phyloP scores from a whole-genome alignment of 352 stramenopile genomes.

The Pythium insidiosum region DNA sequence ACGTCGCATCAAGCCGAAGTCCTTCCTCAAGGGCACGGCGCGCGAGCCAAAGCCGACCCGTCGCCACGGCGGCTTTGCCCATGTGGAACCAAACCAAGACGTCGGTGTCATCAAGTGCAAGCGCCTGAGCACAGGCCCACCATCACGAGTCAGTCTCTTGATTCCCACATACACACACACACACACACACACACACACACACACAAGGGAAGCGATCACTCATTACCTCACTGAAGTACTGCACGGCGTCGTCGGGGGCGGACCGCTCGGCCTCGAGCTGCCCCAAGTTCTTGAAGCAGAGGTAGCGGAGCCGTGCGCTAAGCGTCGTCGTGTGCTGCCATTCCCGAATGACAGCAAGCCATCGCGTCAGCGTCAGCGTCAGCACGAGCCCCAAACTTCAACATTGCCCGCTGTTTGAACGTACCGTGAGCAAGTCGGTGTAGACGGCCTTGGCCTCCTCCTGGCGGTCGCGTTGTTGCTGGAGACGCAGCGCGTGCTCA shows the following conservation, averaged over 20 bases:
- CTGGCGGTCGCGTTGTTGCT: slow-evolving; percentile 36
- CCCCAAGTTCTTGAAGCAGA: slow-evolving; percentile 66
- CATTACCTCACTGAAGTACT: slow-evolving; percentile 33
- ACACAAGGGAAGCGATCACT: too few species aligned
- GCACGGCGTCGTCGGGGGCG: slow-evolving; percentile 29
- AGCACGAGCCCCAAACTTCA: too few species aligned
- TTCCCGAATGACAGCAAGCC: not conserved
- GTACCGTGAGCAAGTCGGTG: slow-evolving; percentile 16
- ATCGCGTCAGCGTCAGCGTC: too few species aligned
- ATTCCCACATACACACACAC: too few species aligned
- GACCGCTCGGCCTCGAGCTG: slow-evolving; percentile 39
- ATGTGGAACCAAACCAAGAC: slow-evolving; percentile 76
- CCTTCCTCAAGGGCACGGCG: slow-evolving; percentile 49
- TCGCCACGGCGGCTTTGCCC: slow-evolving; percentile 46
- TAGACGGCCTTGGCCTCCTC: slow-evolving; percentile 32
- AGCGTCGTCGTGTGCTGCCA: slow-evolving; percentile 14
- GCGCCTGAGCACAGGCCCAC: slow-evolving; percentile 16
- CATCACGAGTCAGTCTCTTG: too few species aligned
- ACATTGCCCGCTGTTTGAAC: too few species aligned
- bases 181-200: too few species aligned
- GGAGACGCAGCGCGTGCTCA: slow-evolving; percentile 50
- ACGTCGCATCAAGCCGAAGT: slow-evolving; percentile 39
- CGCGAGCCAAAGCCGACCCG: slow-evolving; percentile 55
- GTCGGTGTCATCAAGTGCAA: slow-evolving; percentile 56
- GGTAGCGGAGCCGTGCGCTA: slow-evolving; percentile 42